Percentiles rank a stretch among this genome's conserved stretches.
Conservation (phyloP, 306 rosid species). For the Corylus heterophylla region DNA sequence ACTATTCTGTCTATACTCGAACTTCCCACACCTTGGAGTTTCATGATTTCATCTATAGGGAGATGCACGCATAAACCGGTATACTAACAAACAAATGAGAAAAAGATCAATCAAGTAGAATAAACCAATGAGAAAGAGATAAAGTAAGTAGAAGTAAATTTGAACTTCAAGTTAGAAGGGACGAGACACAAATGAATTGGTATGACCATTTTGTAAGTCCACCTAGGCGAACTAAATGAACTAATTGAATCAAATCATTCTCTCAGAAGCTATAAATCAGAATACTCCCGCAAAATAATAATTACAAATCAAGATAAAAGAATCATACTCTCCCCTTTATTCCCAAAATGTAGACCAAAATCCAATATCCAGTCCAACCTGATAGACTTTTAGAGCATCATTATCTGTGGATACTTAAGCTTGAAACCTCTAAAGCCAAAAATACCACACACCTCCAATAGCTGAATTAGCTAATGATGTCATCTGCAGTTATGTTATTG, state of each 20-base stretch:
- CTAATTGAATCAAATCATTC: constrained; percentile 21
- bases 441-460: constrained; percentile 12
- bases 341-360: constrained; percentile 21
- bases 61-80: too few relatives aligned
- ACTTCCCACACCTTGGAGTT: not conserved
- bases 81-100: not conserved
- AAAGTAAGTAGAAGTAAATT: not conserved
- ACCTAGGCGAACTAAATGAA: constrained; percentile 16
- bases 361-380: constrained; percentile 3
- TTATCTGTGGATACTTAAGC: not conserved
- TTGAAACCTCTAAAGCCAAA: constrained; percentile 2
- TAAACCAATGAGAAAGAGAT: not conserved
- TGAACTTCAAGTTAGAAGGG: constrained; percentile 22
- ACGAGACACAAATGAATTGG: constrained; percentile 35
- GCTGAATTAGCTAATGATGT: not conserved
- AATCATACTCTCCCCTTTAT: constrained; percentile 19
- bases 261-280: constrained; percentile 8
- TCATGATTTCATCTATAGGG: too few relatives aligned
- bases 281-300: not conserved
- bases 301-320: constrained; percentile 21
- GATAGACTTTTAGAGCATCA: not conserved
- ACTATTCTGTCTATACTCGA: not conserved
- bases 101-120: not conserved
- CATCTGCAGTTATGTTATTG: constrained; percentile 28
- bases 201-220: constrained; percentile 32